Base-by-base conservation (phyloP, 345 rosid species). In the Laguncularia racemosa region DNA sequence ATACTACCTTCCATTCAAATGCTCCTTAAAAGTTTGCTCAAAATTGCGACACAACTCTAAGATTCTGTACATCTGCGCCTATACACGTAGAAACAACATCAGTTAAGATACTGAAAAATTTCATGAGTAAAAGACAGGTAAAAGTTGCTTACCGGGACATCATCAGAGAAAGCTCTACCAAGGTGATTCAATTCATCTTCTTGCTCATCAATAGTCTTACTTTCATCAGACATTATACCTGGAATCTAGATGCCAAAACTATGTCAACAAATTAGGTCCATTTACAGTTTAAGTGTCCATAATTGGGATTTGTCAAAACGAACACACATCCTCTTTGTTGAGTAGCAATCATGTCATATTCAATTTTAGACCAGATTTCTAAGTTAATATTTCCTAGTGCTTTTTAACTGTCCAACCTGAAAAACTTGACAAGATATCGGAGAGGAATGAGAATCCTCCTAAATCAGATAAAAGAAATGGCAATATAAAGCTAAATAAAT, bases 391-490 rank as follows among this genome's bases (percentile, higher is more conserved):
- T 33, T 33, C 9, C 7, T 88, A 16, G 90, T 81, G 28, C 90
- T 84, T 66, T 83, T 86, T 62, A 86, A 89, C 66, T 81, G 67
- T 65, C 90, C 90, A 64, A 83, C 88, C 90, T 90, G 84, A 46
- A 87, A 85, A 47, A 64, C 76, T 63, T 78, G 85, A 46, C 11
- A 28, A 57, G 43, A 10, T 23, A 23, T 6, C 5, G 28, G 28
- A 23, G 5, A 23, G 28, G 28, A 23, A 23, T 6, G 5, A 23
- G 28, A 23, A 23, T 23, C 2, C 28, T 1, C 4, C 4, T 2
- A 3, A 23, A 23, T 23, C 28, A 23, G 5, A 23, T 6, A 23
- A 58, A 61, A 7, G 11, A 6, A 6, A 33, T 33, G 40, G 40
- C 40, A 33, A 33, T 33, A 7, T 33, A 33, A 10, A 33, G 40